Evolutionary conservation across 192 early-diverging fungal genomes (phyloP).

Genomic region (Coemansia sp.): DNA sequence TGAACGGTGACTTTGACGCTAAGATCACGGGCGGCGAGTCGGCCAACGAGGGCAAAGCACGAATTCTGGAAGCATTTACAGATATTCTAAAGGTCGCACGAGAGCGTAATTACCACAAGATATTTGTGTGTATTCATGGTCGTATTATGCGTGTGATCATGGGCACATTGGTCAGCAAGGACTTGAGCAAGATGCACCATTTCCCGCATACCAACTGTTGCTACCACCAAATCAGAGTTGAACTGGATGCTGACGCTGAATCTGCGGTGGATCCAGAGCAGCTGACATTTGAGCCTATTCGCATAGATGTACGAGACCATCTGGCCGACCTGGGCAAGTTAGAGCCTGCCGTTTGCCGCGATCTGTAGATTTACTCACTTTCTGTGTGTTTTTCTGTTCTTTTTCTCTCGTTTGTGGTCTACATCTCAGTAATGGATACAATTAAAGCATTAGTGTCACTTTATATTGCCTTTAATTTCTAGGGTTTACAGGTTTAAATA

Average conservation of each 20-base stretch:
- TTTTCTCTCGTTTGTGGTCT: background rate
- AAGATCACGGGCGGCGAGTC: conserved; percentile 42
- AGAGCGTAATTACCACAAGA: conserved; percentile 12
- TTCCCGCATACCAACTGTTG: conserved; percentile 45
- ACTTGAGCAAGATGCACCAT: conserved; percentile 33
- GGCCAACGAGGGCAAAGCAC: conserved; percentile 30
- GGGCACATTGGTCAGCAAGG: conserved; percentile 39
- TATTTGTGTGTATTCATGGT: conserved; percentile 43
- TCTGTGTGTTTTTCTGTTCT: background rate
- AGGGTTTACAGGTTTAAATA: background rate
- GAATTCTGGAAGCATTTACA: conserved; percentile 23
- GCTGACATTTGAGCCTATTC: conserved; percentile 28
- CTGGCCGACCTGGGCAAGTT: conserved; percentile 9
- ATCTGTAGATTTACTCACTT: background rate
- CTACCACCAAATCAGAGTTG: conserved; percentile 43
- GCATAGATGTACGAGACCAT: conserved; percentile 43
- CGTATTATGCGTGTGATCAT: conserved; percentile 50
- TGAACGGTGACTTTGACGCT: conserved; percentile 37
- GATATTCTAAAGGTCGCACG: conserved; percentile 24
- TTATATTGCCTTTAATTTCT: conserved; percentile 4
- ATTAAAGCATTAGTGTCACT: too few species aligned
- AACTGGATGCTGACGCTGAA: conserved; percentile 13
- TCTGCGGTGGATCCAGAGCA: conserved; percentile 8
- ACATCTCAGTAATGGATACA: too few species aligned
- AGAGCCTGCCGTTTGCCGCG: background rate